Evolutionary conservation across 345 rosid species (phyloP), one percentile per base, ranked within the genome.

Genomic region (Eucalyptus rudis): DNA sequence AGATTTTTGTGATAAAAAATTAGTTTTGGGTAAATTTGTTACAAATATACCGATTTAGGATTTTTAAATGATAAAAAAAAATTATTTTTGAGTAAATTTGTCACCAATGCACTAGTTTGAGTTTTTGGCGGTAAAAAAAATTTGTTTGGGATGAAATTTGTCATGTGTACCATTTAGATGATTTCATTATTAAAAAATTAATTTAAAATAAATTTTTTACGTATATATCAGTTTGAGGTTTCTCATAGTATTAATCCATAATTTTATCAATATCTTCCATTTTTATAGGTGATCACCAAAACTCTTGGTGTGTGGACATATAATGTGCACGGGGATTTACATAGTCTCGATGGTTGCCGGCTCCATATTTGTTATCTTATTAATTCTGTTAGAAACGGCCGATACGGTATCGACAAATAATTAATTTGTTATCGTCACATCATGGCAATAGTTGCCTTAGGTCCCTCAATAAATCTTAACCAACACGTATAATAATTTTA

Each of bases 71-170:
- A 19, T 17, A 51, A 52, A 52, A 17, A n/a, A 1, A 52, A 7
- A 6, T 3, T 52, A 19, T 0, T 52, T 17, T 19, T 15, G 3
- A 6, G 7, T 50, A 50, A 50, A 50, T 15, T 50, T 52, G 24
- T 52, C 4, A 52, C 10, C 1, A 8, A 7, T 0, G 2, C 8
- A 52, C 0, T 0, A 2, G 0, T 52, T 8, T 52, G 25, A 52
- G 58, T 19, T 52, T 52, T 52, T 52, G 5, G 2, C 20, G 1
- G 0, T 20, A 52, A 52, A 52, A 52, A 17, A 19, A 7, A 19
- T 52, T 52, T 7, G 2, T 52, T 52, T 4, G 2, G 0, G 5
- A 8, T 52, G 20, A 20, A 52, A 52, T 52, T 52, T 52, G 25
- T 52, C 58, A 52, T 20, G 58, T 20, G 58, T 20, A 22, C 5